Percentiles rank a stretch among this genome's conserved stretches.
Conservation (phyloP, 352 stramenopile species). For the Elongisporangium undulatum region DNA sequence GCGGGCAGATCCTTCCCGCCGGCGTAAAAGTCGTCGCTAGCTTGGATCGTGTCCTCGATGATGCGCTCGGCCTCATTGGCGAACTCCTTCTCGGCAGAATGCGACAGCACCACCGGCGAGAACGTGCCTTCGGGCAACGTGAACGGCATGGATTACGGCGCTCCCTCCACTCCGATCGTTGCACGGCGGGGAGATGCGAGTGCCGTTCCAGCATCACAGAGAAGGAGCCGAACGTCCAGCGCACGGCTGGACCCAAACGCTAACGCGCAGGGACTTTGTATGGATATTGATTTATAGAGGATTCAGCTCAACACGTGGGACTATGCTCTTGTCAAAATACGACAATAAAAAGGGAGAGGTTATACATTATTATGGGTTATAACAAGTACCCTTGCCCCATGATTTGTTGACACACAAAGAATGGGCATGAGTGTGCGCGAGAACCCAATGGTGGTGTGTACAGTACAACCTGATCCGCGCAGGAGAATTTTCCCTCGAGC, state of each 20-base stretch:
- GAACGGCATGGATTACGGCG: slow-evolving; percentile 27
- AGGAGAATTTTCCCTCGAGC: too few species aligned
- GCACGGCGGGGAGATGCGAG: too few species aligned
- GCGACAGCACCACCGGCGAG: slow-evolving; percentile 8
- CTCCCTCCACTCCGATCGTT: too few species aligned
- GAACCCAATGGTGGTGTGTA: too few species aligned
- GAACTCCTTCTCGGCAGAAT: slow-evolving; percentile 8
- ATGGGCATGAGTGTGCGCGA: background rate
- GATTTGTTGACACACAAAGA: background rate
- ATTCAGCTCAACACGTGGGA: background rate
- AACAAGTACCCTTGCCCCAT: background rate
- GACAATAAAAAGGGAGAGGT: background rate
- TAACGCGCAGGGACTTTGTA: too few species aligned
- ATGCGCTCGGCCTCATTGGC: slow-evolving; percentile 20
- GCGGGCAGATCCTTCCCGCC: slow-evolving; percentile 8
- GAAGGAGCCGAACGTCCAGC: too few species aligned
- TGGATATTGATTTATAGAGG: background rate
- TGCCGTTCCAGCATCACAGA: too few species aligned
- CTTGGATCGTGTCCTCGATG: slow-evolving; percentile 19
- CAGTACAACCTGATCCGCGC: too few species aligned
- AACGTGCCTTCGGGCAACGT: slow-evolving; percentile 32
- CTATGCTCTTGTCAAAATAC: background rate
- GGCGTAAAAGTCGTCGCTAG: slow-evolving; percentile 13
- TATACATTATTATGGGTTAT: background rate
- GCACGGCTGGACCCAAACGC: too few species aligned